Evolutionary conservation across 306 rosid genomes (phyloP).

Genomic region (Erythrophleum fordii): DNA sequence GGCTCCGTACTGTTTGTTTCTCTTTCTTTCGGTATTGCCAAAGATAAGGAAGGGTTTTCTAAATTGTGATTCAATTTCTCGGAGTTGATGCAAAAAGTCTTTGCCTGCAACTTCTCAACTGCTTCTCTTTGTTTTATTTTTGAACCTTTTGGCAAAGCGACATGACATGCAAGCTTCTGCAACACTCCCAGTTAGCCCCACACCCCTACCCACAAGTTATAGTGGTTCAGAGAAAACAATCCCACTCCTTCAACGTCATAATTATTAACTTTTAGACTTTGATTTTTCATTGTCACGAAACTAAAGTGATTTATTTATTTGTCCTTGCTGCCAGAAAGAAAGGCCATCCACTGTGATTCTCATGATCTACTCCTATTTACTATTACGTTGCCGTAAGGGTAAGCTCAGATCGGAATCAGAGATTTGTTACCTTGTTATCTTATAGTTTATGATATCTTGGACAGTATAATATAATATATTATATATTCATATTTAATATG

Average conservation of each 20-base stretch:
- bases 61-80: constrained; percentile 32
- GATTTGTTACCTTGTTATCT: no score
- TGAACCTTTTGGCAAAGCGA: constrained; percentile 45
- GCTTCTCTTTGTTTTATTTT: constrained; percentile 40
- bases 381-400: no score
- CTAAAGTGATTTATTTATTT: neutral
- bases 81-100: constrained; percentile 37
- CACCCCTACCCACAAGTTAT: no score
- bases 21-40: no score
- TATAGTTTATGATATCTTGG: no score
- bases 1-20: no score
- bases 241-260: constrained; percentile 21
- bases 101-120: constrained; percentile 54
- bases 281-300: constrained; percentile 11
- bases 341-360: neutral
- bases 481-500: no score
- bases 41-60: no score
- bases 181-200: neutral
- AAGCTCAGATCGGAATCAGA: no score
- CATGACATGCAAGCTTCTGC: constrained; percentile 31
- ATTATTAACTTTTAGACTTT: constrained; percentile 35
- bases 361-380: no score
- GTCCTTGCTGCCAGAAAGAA: no score
- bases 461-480: no score
- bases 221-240: neutral